These are phyloP conservation scores for Emericellopsis atlantica DNA, from an alignment of 2,329 filamentous ascomycete species.

Conservation along the genomic window DNA sequence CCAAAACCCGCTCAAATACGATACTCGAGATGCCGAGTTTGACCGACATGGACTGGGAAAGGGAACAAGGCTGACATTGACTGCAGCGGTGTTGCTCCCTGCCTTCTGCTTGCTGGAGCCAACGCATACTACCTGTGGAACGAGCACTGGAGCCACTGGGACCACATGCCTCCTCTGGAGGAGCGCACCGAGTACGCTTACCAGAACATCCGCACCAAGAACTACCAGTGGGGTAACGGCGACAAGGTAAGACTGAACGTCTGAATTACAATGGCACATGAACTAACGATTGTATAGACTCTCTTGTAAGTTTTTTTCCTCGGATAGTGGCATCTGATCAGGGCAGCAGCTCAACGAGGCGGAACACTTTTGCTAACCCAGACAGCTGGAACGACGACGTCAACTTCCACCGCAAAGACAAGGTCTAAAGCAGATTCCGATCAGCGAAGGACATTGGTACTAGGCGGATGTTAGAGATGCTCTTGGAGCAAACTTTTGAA, in stretches of 20 bases:
- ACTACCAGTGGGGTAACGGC: slow-evolving; percentile 88
- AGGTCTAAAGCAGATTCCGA: slow-evolving; percentile 22
- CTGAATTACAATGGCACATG: neutral
- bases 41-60: too few species aligned
- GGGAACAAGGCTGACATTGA: neutral
- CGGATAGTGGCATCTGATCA: neutral
- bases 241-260: slow-evolving; percentile 58
- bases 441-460: neutral
- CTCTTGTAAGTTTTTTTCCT: slow-evolving; percentile 15
- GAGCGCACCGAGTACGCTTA: slow-evolving; percentile 90
- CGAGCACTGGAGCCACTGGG: slow-evolving; percentile 95
- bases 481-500: neutral
- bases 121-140: slow-evolving; percentile 90
- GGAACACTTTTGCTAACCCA: slow-evolving; percentile 1
- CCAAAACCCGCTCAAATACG: neutral
- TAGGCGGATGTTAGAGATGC: neutral
- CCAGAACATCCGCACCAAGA: slow-evolving; percentile 96
- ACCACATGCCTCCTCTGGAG: slow-evolving; percentile 73
- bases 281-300: neutral
- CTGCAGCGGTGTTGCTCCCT: slow-evolving; percentile 66
- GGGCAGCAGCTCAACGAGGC: neutral
- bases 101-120: slow-evolving; percentile 54
- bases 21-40: slow-evolving; percentile 1
- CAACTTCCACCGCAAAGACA: slow-evolving; percentile 96
- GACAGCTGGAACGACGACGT: slow-evolving; percentile 82